phyloP scores from a whole-genome alignment of 106 monocot species.

The Amphibolis antarctica region DNA sequence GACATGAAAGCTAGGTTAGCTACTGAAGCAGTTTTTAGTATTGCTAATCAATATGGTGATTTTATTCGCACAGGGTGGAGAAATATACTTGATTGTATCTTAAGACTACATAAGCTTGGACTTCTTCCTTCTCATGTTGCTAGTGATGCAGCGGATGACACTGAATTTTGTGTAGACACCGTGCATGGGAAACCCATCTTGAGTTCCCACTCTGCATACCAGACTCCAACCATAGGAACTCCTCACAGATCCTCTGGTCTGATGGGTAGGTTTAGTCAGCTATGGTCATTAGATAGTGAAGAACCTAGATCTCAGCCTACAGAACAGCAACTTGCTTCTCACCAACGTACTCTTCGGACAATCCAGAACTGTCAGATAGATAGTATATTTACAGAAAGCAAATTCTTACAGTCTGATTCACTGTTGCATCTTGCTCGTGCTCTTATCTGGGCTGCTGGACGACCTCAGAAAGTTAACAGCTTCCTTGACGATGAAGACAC shows the following conservation, averaged over 20 bases:
- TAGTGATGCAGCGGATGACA: constrained; percentile 18
- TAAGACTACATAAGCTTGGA: constrained; percentile 23
- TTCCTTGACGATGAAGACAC: constrained; percentile 21
- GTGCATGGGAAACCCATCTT: constrained; percentile 9
- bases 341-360: constrained; percentile 15
- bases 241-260: constrained; percentile 21
- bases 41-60: constrained; percentile 22
- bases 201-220: constrained; percentile 7
- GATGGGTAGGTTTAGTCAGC: constrained; percentile 28
- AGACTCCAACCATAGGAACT: constrained; percentile 7
- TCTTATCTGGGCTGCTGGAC: constrained; percentile 14
- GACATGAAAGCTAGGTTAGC: constrained; percentile 22
- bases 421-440: constrained; percentile 18
- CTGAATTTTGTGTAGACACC: constrained; percentile 3
- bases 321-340: constrained; percentile 21
- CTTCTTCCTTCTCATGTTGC: constrained; percentile 21
- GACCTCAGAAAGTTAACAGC: constrained; percentile 3
- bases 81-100: constrained; percentile 22
- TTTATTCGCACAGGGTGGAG: constrained; percentile 23
- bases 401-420: constrained; percentile 20
- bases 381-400: constrained; percentile 25
- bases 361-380: constrained; percentile 28
- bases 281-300: constrained; percentile 17
- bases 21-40: constrained; percentile 17
- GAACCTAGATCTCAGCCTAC: constrained; percentile 24